Conservation (phyloP, 352 stramenopile species). For the Aphanomyces euteiches region DNA sequence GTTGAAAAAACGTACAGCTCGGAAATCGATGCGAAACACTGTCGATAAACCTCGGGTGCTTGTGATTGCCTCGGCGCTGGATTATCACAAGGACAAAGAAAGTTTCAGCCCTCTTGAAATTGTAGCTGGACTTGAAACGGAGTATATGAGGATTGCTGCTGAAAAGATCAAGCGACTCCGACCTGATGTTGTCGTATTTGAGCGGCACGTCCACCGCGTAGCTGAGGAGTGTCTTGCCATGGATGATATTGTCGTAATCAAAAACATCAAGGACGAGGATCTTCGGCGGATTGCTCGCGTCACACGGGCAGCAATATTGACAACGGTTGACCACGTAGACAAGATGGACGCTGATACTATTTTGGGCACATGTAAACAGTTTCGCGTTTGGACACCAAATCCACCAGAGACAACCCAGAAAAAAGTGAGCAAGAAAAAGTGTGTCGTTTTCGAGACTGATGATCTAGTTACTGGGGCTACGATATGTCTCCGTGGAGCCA, state of each 20-base stretch:
- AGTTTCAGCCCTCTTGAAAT: conserved; percentile 77
- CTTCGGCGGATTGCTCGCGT: conserved; percentile 73
- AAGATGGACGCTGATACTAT: conserved; percentile 77
- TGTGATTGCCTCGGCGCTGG: conserved; percentile 74
- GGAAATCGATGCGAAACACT: conserved; percentile 78
- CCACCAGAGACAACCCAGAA: conserved; percentile 12
- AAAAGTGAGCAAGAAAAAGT: conserved; percentile 42
- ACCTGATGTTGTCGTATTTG: conserved; percentile 83
- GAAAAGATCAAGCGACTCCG: conserved; percentile 84
- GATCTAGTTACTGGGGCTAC: conserved; percentile 70
- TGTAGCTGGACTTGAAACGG: conserved; percentile 77
- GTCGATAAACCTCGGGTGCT: conserved; percentile 77
- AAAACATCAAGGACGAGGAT: conserved; percentile 77
- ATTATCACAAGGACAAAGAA: conserved; percentile 84
- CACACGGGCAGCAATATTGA: conserved; percentile 70
- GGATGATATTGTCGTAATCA: conserved; percentile 73
- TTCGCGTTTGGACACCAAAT: conserved; percentile 80
- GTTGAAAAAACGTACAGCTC: conserved; percentile 77
- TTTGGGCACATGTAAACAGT: conserved; percentile 74
- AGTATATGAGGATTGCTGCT: conserved; percentile 88
- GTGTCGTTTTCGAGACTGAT: conserved; percentile 83
- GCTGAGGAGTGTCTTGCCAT: conserved; percentile 78
- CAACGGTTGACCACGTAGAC: conserved; percentile 84
- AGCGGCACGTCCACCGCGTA: conserved; percentile 77
- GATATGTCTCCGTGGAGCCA: conserved; percentile 71